A percentile compares a stretch with the other conserved stretches of the same genome.
Conservation (phyloP, 148 eudicot species). For the Polygonum aviculare region DNA sequence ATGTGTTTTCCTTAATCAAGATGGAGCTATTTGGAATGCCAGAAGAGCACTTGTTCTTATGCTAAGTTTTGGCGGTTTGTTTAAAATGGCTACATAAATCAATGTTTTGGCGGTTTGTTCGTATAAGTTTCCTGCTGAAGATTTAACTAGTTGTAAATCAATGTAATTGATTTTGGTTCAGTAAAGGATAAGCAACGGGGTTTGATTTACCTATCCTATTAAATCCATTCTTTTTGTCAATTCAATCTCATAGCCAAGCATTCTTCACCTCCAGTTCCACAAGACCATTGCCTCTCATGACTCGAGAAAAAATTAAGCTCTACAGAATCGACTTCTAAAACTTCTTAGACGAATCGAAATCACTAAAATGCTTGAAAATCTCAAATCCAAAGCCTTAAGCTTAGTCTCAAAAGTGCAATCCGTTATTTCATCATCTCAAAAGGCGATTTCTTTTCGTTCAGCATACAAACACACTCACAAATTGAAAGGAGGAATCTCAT, state of each 20-base stretch:
- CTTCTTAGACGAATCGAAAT: background rate
- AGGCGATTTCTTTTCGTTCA: background rate
- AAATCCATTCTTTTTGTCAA: too few species aligned
- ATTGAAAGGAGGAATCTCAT: too few species aligned
- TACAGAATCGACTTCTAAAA: background rate
- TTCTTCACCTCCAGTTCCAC: conserved; percentile 42
- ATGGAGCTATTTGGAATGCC: background rate
- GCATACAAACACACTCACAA: background rate
- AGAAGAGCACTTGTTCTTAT: background rate
- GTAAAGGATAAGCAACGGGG: too few species aligned
- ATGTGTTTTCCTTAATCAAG: background rate
- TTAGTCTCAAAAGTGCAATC: background rate
- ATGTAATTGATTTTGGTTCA: too few species aligned
- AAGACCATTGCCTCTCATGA: conserved; percentile 39
- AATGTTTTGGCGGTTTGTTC: too few species aligned
- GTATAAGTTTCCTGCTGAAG: too few species aligned
- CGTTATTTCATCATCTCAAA: background rate
- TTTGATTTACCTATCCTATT: too few species aligned
- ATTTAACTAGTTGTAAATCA: too few species aligned
- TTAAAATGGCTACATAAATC: too few species aligned
- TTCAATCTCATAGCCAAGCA: conserved; percentile 67
- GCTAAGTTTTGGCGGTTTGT: background rate
- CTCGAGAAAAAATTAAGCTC: background rate
- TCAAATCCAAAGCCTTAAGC: background rate
- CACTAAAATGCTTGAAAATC: background rate